Conservation (phyloP, 805 yeast genomes). For the Candida cerambycidarum region DNA sequence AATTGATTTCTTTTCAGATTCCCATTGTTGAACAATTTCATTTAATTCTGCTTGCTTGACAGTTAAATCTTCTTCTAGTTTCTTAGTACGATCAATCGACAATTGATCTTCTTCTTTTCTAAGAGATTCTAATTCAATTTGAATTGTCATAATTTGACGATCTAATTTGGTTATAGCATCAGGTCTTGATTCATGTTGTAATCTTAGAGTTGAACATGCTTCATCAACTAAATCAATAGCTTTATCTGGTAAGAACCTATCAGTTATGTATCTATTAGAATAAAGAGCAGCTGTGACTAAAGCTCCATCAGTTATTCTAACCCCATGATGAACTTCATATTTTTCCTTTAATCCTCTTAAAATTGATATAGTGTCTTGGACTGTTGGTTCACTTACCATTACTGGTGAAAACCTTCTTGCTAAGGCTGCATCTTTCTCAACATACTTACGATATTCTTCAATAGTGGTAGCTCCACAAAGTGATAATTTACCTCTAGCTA, state of each 20-base stretch:
- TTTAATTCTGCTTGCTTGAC: slow-evolving; percentile 62
- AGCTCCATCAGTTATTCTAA: slow-evolving; percentile 87
- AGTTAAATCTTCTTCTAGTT: slow-evolving; percentile 66
- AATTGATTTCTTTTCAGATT: slow-evolving; percentile 71
- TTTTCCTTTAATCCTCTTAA: slow-evolving; percentile 90
- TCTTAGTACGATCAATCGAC: slow-evolving; percentile 74
- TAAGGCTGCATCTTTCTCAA: slow-evolving; percentile 94
- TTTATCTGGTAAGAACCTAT: slow-evolving; percentile 90
- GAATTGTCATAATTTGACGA: slow-evolving; percentile 86
- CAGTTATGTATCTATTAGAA: slow-evolving; percentile 87
- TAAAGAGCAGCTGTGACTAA: slow-evolving; percentile 90
- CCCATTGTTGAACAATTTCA: slow-evolving; percentile 84
- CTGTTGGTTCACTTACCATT: slow-evolving; percentile 80
- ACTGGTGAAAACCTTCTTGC: slow-evolving; percentile 94
- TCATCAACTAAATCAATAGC: slow-evolving; percentile 97
- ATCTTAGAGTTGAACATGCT: slow-evolving; percentile 90
- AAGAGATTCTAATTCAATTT: slow-evolving; percentile 91
- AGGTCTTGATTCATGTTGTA: slow-evolving; percentile 96
- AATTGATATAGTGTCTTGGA: slow-evolving; percentile 87
- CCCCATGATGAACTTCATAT: slow-evolving; percentile 98
- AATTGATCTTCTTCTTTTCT: slow-evolving; percentile 89
- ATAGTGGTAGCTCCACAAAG: slow-evolving; percentile 96
- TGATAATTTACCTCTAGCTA: slow-evolving; percentile 88
- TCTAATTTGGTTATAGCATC: slow-evolving; percentile 90
- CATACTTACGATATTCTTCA: slow-evolving; percentile 88